Base-by-base conservation (phyloP, 2,329 filamentous ascomycete species). In the Ophiocordyceps australis region DNA sequence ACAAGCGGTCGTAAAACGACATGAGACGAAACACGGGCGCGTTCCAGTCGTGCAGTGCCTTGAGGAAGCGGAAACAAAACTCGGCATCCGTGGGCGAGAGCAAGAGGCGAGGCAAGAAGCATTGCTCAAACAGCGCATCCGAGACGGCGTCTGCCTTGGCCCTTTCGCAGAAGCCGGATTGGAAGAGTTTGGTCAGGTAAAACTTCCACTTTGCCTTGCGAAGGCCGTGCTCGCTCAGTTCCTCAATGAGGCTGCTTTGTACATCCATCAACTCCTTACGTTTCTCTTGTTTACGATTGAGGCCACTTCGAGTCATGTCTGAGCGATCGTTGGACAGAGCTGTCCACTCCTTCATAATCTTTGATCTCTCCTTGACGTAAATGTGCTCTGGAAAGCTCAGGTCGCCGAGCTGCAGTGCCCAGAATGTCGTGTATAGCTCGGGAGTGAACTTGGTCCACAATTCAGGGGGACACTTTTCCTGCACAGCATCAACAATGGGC, bases 341-440 rank as follows among this genome's bases (percentile, higher is more conserved):
- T 18, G 69, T 59, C 24, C 76, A 65, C 40, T 76, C 71, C 28
- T 67, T 69, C 36, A 74, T 67, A 14, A 83, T 58, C 7, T 71
- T 64, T 13, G 70, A 66, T 19, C 74, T 72, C 42, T 91, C 83
- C 11, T 71, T 65, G 24, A 78, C 65, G 44, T 98, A 98, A 32
- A 75, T 78, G 18, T 71, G 64, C 32, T 70, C 70, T 2, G 80
- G 79, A 34, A 85, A 72, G 29, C 70, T 67, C 30, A 94, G 59
- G 44, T 98, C 86, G 23, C 78, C 73, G 4, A 91, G 64, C 16
- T 82, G 74, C 9, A 94, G 60, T 26, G 85, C 75, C 89, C 89
- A 98, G 51, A 98, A 98, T 0, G 78, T 79, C 22, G 79, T 70
- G 41, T 82, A 94, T 45, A 94, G 86, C 17, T 79, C 72, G 1